A percentile compares a stretch with the other conserved stretches of the same genome.
Evolutionary conservation across 1,139 yeast genomes (phyloP).

Genomic region (Tardiomyces digboiensis): DNA sequence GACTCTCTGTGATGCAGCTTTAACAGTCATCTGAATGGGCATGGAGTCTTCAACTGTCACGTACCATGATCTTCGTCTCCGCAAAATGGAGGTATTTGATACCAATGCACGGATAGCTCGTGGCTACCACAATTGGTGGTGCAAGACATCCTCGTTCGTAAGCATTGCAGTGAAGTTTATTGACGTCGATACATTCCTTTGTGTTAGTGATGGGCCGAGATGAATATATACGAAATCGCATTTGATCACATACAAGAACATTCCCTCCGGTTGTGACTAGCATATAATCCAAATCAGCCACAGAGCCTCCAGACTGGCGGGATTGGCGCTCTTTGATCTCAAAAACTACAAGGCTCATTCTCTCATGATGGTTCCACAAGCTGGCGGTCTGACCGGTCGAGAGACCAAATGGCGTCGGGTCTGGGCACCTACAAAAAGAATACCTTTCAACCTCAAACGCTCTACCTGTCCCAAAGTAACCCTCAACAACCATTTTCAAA

Average conservation of each 20-base stretch:
- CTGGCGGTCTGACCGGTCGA: not conserved
- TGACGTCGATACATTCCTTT: not conserved
- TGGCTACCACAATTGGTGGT: not conserved
- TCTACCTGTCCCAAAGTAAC: not conserved
- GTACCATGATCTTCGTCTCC: too few relatives aligned
- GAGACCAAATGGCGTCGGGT: too few relatives aligned
- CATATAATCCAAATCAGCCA: not conserved
- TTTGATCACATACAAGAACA: not conserved
- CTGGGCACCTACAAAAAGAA: not conserved
- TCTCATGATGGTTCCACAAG: not conserved
- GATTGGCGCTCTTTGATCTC: not conserved
- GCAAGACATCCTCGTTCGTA: not conserved
- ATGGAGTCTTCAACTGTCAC: too few relatives aligned
- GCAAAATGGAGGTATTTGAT: not conserved
- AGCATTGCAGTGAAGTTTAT: not conserved
- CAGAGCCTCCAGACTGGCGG: not conserved
- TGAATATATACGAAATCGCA: too few relatives aligned
- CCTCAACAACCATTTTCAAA: too few relatives aligned
- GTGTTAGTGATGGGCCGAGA: too few relatives aligned
- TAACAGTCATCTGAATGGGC: too few relatives aligned
- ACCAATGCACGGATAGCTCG: not conserved
- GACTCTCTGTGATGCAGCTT: too few relatives aligned
- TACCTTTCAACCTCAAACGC: not conserved
- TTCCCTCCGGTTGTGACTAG: not conserved
- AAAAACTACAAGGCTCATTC: not conserved